Evolutionary conservation across 2,329 filamentous ascomycete species (phyloP), one percentile per base, ranked within the genome.

Genomic region (Pseudopithomyces maydicus): DNA sequence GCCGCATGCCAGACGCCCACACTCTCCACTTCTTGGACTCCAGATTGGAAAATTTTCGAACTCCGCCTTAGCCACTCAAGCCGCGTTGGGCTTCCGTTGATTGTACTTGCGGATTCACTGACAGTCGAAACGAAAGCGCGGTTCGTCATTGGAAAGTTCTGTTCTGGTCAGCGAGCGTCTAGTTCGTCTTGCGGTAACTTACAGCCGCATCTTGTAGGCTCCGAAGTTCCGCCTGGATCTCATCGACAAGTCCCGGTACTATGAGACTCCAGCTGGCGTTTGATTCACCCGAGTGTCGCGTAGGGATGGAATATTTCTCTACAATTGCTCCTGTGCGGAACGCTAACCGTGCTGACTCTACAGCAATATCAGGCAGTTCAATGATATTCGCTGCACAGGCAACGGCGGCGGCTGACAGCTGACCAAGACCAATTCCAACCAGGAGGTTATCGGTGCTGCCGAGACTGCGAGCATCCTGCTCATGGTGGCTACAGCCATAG

Each of bases 11-110:
- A 52, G 6, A 52, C 39, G 29, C 50, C 39, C 26, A 53, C 29
- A n/a, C 41, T 39, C n/a, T 26, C 36, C 12, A 53, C 4, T 8
- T 33, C 32, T 38, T 38, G 35, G n/a, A 38, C n/a, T 17, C 29
- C 3, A 11, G 54, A 51, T 39, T 50, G 23, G 14, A 55, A 41
- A 17, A 45, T 11, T 19, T 45, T 32, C n/a, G 53, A 55, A 29
- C 33, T 50, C 7, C 39, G 53, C 53, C 14, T 50, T n/a, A 55
- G 39, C 53, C 53, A 55, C 11, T 55, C 36, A 26, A 55, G 53
- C 26, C 53, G 46, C 46, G 45, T 47, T 36, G 53, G 53, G 48
- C 10, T 50, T n/a, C 53, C 53, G 20, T 47, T 55, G 39, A 55
- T 51, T 19, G 53, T 55, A 35, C 53, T 50, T 55, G 41, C 39